These are phyloP conservation scores for Aspergillus calidoustus DNA, from an alignment of 2,329 filamentous ascomycete genomes.

Conservation along the genomic window DNA sequence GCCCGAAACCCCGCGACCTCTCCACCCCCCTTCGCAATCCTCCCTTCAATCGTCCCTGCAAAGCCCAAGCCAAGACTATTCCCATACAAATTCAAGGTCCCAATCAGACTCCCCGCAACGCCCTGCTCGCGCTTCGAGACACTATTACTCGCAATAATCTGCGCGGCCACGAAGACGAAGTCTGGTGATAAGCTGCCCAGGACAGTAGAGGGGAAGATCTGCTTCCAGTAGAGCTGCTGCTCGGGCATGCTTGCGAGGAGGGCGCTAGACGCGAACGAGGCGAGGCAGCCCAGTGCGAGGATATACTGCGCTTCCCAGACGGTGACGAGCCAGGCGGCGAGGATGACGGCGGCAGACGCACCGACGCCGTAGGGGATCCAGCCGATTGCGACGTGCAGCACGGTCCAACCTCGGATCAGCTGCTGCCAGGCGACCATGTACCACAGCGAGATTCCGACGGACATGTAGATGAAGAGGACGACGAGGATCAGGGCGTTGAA, in stretches of 20 bases:
- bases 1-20: conserved; percentile 20
- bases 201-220: conserved; percentile 20
- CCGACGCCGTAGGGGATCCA: conserved; percentile 7
- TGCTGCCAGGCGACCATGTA: conserved; percentile 34
- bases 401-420: conserved; percentile 20
- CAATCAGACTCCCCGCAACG: conserved; percentile 43
- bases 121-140: conserved; percentile 47
- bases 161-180: conserved; percentile 48
- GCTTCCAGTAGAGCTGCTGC: conserved; percentile 20
- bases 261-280: conserved; percentile 42
- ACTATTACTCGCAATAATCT: conserved; percentile 45
- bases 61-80: conserved; percentile 50
- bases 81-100: conserved; percentile 49
- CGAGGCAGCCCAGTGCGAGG: conserved; percentile 42
- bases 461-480: conserved; percentile 30
- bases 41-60: conserved; percentile 47
- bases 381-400: conserved; percentile 27
- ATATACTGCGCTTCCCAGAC: conserved; percentile 35
- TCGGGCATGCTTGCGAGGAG: conserved; percentile 28
- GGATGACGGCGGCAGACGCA: conserved; percentile 27
- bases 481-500: conserved; percentile 22
- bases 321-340: conserved; percentile 30
- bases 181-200: conserved; percentile 31
- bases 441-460: conserved; percentile 39
- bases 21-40: conserved; percentile 37